Conservation (phyloP, 73 alveolate species). For the Breviolum minutum region DNA sequence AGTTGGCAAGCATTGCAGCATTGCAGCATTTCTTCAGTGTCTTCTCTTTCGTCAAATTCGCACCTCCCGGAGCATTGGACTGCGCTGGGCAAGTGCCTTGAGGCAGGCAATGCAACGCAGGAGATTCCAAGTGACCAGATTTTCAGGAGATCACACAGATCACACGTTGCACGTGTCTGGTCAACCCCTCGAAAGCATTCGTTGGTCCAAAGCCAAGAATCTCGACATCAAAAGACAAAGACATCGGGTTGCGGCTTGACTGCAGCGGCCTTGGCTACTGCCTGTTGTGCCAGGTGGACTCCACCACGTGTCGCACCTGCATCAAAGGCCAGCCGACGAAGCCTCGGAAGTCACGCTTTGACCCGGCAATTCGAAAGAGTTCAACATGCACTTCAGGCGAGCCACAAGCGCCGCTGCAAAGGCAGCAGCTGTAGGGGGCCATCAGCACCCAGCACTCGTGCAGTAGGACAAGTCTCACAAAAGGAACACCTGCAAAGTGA, state of each 20-base stretch:
- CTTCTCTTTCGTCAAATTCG: neutral
- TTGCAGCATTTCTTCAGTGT: neutral
- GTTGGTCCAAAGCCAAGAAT: neutral
- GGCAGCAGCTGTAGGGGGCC: slow-evolving; percentile 50
- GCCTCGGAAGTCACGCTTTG: slow-evolving; percentile 10
- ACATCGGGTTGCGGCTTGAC: neutral
- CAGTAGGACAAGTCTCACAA: slow-evolving; percentile 48
- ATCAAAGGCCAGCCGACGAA: slow-evolving; percentile 79
- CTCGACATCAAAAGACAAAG: neutral
- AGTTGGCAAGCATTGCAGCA: neutral
- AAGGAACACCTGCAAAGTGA: slow-evolving; percentile 1
- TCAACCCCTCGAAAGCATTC: neutral
- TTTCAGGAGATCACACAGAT: neutral
- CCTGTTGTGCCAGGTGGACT: slow-evolving; percentile 28
- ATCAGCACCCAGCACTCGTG: slow-evolving; percentile 64
- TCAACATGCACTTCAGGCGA: neutral
- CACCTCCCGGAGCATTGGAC: slow-evolving; percentile 45
- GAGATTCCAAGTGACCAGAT: neutral
- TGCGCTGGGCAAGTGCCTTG: slow-evolving; percentile 26
- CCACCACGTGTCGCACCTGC: slow-evolving; percentile 71
- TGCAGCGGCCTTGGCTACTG: slow-evolving; percentile 30
- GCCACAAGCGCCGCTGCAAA: slow-evolving; percentile 50
- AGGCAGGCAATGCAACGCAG: neutral
- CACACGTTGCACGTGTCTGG: neutral
- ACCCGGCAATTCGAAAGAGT: neutral